Conservation (phyloP, 208 protist genomes). For the Polymyxa betae region DNA sequence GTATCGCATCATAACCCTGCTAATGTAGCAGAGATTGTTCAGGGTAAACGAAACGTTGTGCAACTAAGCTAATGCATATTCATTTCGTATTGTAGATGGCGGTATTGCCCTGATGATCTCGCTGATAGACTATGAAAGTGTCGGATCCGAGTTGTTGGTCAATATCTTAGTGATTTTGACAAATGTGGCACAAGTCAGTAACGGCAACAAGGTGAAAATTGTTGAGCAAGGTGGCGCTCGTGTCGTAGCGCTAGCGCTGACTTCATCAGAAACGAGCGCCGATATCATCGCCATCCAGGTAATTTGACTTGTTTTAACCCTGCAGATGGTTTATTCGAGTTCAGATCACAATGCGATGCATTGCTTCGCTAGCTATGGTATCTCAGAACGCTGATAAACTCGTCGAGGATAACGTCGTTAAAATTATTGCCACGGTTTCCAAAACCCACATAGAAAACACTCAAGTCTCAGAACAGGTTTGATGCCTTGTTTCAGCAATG, state of each 20-base stretch:
- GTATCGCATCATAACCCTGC: constrained; percentile 30
- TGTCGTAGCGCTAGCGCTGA: background rate
- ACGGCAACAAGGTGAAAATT: constrained; percentile 23
- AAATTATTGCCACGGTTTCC: background rate
- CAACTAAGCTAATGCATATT: background rate
- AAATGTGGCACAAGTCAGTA: background rate
- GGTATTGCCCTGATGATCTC: constrained; percentile 24
- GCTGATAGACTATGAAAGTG: background rate
- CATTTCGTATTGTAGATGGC: background rate
- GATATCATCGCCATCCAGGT: constrained; percentile 28
- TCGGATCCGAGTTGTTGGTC: background rate
- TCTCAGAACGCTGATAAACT: background rate
- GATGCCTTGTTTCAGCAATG: background rate
- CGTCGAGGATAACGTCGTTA: constrained; percentile 47
- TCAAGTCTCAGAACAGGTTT: background rate
- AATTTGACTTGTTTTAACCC: background rate
- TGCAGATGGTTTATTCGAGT: background rate
- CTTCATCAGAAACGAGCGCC: background rate
- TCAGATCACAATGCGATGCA: constrained; percentile 45
- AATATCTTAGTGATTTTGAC: constrained; percentile 37
- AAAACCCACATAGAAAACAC: background rate
- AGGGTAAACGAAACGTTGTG: background rate
- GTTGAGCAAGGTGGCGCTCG: constrained; percentile 10
- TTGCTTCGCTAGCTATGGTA: background rate
- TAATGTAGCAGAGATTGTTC: constrained; percentile 10